phyloP scores from a whole-genome alignment of 2,329 filamentous ascomycete species.

The Nemania sp. region DNA sequence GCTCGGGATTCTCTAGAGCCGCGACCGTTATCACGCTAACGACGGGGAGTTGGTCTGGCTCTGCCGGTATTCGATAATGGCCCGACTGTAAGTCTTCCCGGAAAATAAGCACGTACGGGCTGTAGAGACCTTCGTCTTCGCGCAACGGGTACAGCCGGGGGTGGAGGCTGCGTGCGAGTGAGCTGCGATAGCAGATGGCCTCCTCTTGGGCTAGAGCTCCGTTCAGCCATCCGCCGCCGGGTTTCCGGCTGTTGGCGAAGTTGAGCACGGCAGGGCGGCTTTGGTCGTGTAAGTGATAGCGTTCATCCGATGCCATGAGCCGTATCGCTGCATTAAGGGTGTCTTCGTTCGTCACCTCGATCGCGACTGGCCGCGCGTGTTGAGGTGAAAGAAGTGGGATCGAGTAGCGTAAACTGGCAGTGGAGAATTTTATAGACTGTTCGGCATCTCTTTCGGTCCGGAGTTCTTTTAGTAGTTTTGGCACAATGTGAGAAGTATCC shows the following conservation, averaged over 20 bases:
- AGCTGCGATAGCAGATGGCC: slow-evolving; percentile 59
- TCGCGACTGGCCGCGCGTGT: neutral
- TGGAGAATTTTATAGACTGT: neutral
- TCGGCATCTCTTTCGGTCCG: neutral
- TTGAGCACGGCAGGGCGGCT: slow-evolving; percentile 50
- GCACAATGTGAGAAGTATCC: neutral
- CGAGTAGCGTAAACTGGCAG: neutral
- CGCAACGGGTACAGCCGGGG: slow-evolving; percentile 30
- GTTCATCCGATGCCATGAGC: neutral
- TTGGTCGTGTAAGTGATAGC: neutral
- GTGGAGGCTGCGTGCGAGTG: slow-evolving; percentile 39
- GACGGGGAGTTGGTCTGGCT: neutral
- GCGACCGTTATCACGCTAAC: neutral
- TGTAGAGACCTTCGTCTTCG: slow-evolving; percentile 38
- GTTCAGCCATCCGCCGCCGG: slow-evolving; percentile 59
- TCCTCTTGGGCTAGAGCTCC: slow-evolving; percentile 64
- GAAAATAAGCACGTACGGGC: slow-evolving; percentile 41
- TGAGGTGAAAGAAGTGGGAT: neutral
- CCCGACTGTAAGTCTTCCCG: slow-evolving; percentile 18
- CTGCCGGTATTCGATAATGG: neutral
- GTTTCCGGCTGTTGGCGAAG: slow-evolving; percentile 55
- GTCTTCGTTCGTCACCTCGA: neutral
- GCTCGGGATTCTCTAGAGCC: neutral
- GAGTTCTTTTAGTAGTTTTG: neutral
- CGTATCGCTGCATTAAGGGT: neutral